Evolutionary conservation across 2,329 filamentous ascomycete species (phyloP), one percentile per base, ranked within the genome.

Genomic region (Ceratocystis cubensis): DNA sequence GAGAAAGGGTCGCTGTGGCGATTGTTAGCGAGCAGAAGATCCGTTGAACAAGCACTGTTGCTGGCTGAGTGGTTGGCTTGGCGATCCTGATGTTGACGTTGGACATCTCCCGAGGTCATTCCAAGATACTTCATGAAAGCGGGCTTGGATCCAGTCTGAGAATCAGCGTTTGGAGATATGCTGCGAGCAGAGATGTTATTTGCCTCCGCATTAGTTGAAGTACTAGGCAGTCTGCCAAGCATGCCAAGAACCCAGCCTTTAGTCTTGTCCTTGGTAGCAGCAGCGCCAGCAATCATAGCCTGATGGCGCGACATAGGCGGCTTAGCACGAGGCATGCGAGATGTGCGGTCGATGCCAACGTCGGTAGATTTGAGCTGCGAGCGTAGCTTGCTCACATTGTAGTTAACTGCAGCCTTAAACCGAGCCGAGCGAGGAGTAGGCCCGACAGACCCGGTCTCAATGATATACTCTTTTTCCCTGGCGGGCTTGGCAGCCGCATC

Each of bases 301-400:
- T 65, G 66, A 15, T 65, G 64, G n/a, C 64, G 66, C n/a, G 66
- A 62, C 57, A 67, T 61, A 13, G 63, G 66, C 2, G 66, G 63
- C 10, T 46, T 62, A 30, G 66, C 72, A 66, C 28, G 64, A 13
- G 44, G 20, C 37, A 61, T 76, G 74, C 67, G 77, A 74, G 69
- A 81, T 82, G 69, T 83, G 82, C 7, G 82, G 82, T 70, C 80
- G 79, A 61, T 80, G 10, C 28, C 50, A 25, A 22, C 28, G 17
- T 20, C 53, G n/a, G 56, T 50, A 25, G 63, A 57, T 22, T n/a
- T 65, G 63, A 67, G 64, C 33, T 65, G 63, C 8, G 15, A 44
- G 41, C 65, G 61, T 25, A 66, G 22, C 37, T 59, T 76, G 75
- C 13, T 45, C 20, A 66, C 50, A 15, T 66, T 66, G 45, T 65